Percentiles rank a stretch among this genome's conserved stretches.
phyloP scores from a whole-genome alignment of 805 yeast species.

The Ogataea neopini region DNA sequence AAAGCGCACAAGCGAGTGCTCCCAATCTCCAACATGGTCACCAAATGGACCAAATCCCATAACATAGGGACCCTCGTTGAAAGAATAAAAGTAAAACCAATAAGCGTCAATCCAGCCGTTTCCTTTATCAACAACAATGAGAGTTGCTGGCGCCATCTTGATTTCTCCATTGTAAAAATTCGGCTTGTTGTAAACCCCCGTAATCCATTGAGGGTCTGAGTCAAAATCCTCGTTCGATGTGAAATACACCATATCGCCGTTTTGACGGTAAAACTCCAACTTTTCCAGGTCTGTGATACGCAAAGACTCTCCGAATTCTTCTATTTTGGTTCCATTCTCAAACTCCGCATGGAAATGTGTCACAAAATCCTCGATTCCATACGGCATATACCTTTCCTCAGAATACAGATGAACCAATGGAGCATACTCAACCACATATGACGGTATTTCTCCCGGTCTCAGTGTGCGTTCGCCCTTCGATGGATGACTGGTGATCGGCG shows the following conservation, averaged over 20 bases:
- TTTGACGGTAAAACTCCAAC: conserved; percentile 35
- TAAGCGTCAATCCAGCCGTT: conserved; percentile 93
- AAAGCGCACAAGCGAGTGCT: conserved; percentile 85
- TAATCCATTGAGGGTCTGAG: conserved; percentile 78
- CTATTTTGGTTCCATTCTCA: conserved; percentile 46
- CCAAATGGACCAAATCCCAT: conserved; percentile 99
- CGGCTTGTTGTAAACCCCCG: conserved; percentile 71
- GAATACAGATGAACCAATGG: conserved; percentile 86
- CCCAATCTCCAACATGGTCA: conserved; percentile 98
- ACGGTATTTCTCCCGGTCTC: conserved; percentile 58
- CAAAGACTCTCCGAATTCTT: conserved; percentile 26
- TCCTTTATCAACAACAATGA: conserved; percentile 88
- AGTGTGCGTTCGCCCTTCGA: conserved; percentile 39
- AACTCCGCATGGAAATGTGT: conserved; percentile 61
- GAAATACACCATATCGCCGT: conserved; percentile 47
- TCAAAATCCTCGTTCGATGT: conserved; percentile 72
- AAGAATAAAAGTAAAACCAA: conserved; percentile 95
- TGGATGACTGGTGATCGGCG: conserved; percentile 40
- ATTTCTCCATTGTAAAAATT: conserved; percentile 70
- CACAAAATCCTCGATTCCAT: conserved; percentile 72
- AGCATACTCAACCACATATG: conserved; percentile 60
- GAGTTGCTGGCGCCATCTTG: conserved; percentile 72
- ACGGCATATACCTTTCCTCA: conserved; percentile 85
- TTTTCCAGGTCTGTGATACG: conserved; percentile 36
- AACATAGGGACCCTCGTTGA: conserved; percentile 93